phyloP scores from a whole-genome alignment of 2,329 filamentous ascomycete species.

The Xylariales sp. region DNA sequence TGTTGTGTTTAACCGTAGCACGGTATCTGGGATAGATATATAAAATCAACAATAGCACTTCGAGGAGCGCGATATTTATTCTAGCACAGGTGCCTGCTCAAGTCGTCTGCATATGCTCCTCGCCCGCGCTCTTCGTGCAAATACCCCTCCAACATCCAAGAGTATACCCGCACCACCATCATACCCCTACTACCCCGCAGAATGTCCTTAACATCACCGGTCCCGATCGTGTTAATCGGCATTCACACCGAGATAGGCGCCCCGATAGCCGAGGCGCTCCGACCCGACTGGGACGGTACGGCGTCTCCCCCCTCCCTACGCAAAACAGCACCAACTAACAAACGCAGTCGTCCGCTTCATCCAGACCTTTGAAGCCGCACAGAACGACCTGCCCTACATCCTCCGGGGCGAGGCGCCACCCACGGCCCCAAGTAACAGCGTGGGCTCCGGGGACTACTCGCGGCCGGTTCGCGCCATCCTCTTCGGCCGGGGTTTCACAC shows the following conservation, averaged over 20 bases:
- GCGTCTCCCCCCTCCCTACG: background rate
- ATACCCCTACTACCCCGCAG: background rate
- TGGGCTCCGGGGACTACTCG: slow-evolving; percentile 27
- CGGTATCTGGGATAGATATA: too few relatives aligned
- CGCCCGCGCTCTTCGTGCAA: background rate
- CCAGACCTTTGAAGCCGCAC: slow-evolving; percentile 27
- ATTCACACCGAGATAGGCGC: slow-evolving; percentile 35
- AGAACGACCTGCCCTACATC: slow-evolving; percentile 35
- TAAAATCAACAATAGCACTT: background rate
- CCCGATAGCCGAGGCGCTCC: slow-evolving; percentile 30
- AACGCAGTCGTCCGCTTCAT: slow-evolving; percentile 38
- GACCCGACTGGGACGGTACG: slow-evolving; percentile 38
- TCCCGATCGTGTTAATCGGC: slow-evolving; percentile 38
- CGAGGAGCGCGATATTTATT: background rate
- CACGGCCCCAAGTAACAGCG: slow-evolving; percentile 23
- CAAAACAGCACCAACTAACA: background rate
- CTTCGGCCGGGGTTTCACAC: slow-evolving; percentile 37
- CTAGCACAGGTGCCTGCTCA: too few relatives aligned
- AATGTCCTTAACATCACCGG: slow-evolving; percentile 29
- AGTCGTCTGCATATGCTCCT: background rate
- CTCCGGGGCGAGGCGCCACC: slow-evolving; percentile 29
- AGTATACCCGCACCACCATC: background rate
- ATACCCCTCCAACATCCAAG: background rate
- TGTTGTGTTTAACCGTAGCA: too few relatives aligned
- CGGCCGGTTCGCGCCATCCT: slow-evolving; percentile 30